A percentile compares a stretch with the other conserved stretches of the same genome.
These are phyloP conservation scores for Trichophyton simii DNA, from an alignment of 2,329 filamentous ascomycete species.

Conservation along the genomic window DNA sequence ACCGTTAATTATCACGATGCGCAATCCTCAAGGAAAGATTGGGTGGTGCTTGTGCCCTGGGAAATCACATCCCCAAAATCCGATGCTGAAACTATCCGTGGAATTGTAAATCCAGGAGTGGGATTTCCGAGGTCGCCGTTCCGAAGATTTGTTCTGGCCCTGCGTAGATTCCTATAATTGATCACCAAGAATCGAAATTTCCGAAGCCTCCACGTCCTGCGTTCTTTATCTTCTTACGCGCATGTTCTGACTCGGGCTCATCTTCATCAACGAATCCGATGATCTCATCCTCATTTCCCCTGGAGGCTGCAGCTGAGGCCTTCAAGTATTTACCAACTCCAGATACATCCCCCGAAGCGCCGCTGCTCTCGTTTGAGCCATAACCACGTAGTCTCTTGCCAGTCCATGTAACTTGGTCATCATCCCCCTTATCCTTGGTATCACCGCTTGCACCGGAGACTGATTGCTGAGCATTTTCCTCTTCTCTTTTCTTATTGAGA, in stretches of 20 bases:
- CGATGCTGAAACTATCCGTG: no score
- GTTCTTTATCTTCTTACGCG: constrained; percentile 65
- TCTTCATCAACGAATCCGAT: constrained; percentile 50
- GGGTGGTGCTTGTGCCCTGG: no score
- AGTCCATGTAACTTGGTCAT: constrained; percentile 89
- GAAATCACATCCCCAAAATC: no score
- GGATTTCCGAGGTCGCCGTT: no score
- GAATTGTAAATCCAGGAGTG: no score
- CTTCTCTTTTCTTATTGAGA: constrained; percentile 56
- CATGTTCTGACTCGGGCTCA: constrained; percentile 53
- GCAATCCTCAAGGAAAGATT: not conserved
- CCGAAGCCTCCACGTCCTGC: constrained; percentile 58
- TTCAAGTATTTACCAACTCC: constrained; percentile 75
- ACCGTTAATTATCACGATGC: not conserved
- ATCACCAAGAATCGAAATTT: constrained; percentile 82
- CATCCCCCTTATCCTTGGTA: constrained; percentile 44
- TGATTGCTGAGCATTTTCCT: constrained; percentile 40
- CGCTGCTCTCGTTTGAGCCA: constrained; percentile 38
- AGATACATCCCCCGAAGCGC: constrained; percentile 35
- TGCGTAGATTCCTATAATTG: not conserved
- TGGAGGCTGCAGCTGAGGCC: constrained; percentile 31
- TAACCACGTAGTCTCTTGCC: constrained; percentile 72
- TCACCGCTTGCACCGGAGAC: not conserved
- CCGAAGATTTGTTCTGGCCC: no score
- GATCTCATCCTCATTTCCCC: constrained; percentile 43